phyloP scores from a whole-genome alignment of 139 green algal genomes.

The Asterochloris sp. region DNA sequence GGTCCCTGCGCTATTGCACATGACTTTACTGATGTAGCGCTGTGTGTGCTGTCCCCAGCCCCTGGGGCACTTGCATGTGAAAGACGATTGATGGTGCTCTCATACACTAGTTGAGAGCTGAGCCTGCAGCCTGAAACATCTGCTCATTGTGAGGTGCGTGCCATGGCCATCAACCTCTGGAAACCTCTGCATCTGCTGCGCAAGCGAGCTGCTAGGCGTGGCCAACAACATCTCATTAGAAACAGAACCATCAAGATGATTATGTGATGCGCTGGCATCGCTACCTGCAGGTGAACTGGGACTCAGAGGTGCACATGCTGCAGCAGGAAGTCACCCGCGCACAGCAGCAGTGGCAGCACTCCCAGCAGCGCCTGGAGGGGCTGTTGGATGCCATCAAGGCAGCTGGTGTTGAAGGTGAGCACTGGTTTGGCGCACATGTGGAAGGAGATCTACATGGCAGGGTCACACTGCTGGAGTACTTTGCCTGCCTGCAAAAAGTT shows the following conservation, averaged over 20 bases:
- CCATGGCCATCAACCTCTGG: not conserved
- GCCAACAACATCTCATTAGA: too few relatives aligned
- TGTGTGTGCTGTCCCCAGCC: too few relatives aligned
- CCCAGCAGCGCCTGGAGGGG: constrained; percentile 8
- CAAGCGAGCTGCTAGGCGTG: not conserved
- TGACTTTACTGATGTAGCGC: too few relatives aligned
- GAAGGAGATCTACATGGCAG: too few relatives aligned
- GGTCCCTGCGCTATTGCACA: too few relatives aligned
- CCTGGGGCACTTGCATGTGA: too few relatives aligned
- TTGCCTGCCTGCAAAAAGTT: not conserved
- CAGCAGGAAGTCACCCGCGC: constrained; percentile 33
- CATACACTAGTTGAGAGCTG: too few relatives aligned
- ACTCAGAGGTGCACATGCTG: constrained; percentile 51
- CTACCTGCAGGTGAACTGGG: constrained; percentile 29
- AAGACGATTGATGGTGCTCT: too few relatives aligned
- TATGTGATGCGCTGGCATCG: not conserved
- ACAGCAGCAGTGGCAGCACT: constrained; percentile 31
- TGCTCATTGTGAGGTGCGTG: too few relatives aligned
- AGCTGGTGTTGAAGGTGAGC: not conserved
- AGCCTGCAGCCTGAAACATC: too few relatives aligned
- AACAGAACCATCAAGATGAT: too few relatives aligned
- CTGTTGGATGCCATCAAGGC: constrained; percentile 24
- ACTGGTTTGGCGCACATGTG: not conserved
- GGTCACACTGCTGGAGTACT: not conserved
- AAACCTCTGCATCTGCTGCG: not conserved